Base-by-base conservation (phyloP, 306 rosid genomes). In the Lagenaria siceraria region DNA sequence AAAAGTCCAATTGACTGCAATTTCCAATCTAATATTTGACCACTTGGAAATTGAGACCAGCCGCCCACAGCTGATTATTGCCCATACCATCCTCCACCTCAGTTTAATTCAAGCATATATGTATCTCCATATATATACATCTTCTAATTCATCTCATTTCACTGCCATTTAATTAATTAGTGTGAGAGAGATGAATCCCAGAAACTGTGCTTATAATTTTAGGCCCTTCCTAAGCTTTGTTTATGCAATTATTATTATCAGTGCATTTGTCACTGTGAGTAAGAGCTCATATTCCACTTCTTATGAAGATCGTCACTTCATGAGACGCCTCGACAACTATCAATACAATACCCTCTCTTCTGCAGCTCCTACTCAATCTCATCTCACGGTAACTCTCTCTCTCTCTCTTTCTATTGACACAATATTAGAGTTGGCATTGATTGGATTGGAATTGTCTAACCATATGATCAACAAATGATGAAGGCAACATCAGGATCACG, bases 221-320 rank as follows among this genome's bases (percentile, higher is more conserved):
- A 10, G 53, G 74, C 53, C 53, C 5, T 40, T 38, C 31, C 31
- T 21, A 3, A 19, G 33, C 74, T 66, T 38, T 66, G 74, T n/a
- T 66, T 38, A 36, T 38, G 52, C 73, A 66, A 10, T 21, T 66
- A 38, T 21, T 66, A 38, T 40, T 11, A 40, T 66, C 33, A 40
- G 19, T 21, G 33, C 52, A 66, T 66, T 66, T 40, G 19, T 66
- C 19, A 66, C 12, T 70, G 40, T 19, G 52, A 58, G 58, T 56
- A 83, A 79, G 36, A 52, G 80, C 68, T 83, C 85, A 4, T 83
- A 83, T 75, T 54, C 85, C n/a, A 35, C 74, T 21, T 19, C 48
- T 13, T 74, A 74, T 56, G 51, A 53, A 17, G 73, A 58, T n/a
- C 82, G 58, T 19, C 82, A 51, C 49, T 61, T 70, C 46, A 40